Evolutionary conservation across 1,139 yeast genomes (phyloP).

Genomic region (Sugiyamaella pinicola): DNA sequence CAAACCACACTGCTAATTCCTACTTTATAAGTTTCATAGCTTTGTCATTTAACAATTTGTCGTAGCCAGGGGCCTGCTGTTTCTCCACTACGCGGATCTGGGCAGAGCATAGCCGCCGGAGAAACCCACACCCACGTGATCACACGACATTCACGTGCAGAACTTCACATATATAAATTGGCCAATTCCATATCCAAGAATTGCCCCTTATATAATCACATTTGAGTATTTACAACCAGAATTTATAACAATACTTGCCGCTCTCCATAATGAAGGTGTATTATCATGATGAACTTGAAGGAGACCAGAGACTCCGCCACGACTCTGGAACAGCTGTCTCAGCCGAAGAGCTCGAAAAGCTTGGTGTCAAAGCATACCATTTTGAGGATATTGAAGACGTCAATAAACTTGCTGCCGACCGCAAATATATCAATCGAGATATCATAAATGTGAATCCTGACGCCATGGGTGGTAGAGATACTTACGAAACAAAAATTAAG

Average conservation of each 20-base stretch:
- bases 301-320: constrained; percentile 70
- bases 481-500: constrained; percentile 64
- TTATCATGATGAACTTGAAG: constrained; percentile 67
- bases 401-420: constrained; percentile 63
- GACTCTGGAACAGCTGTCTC: constrained; percentile 65
- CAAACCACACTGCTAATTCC: no score
- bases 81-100: no score
- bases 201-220: neutral
- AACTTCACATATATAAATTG: neutral
- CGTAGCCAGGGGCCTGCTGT: neutral
- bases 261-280: constrained; percentile 52
- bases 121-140: neutral
- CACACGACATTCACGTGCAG: neutral
- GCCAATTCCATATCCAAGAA: neutral
- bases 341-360: constrained; percentile 49
- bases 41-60: no score
- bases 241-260: no score
- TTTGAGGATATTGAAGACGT: constrained; percentile 59
- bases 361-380: constrained; percentile 74
- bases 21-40: no score
- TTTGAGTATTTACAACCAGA: neutral
- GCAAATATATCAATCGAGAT: constrained; percentile 83
- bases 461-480: constrained; percentile 66
- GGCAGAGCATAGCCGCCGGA: no score
- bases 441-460: constrained; percentile 61